Conservation (phyloP, 2,329 filamentous ascomycete species). For the Clarireedia sp. region DNA sequence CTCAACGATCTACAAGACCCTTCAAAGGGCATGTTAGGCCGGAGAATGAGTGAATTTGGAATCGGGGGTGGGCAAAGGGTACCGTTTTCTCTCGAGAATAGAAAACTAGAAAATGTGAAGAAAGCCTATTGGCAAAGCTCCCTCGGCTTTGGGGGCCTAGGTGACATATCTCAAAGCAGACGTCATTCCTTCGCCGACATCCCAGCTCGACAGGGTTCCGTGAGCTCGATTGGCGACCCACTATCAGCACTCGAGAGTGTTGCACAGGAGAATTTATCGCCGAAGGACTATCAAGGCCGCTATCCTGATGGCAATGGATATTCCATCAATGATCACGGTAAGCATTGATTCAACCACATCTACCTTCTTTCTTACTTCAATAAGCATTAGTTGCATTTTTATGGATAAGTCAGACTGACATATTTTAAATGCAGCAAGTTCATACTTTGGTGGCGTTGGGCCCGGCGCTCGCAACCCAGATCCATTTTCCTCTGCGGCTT, state of each 20-base stretch:
- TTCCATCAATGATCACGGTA: slow-evolving; percentile 29
- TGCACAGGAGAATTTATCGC: slow-evolving; percentile 24
- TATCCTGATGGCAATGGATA: slow-evolving; percentile 27
- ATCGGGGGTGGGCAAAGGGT: slow-evolving; percentile 25
- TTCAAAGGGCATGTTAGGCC: slow-evolving; percentile 24
- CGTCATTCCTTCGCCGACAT: slow-evolving; percentile 73
- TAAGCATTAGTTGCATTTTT: not conserved
- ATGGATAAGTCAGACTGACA: slow-evolving; percentile 17
- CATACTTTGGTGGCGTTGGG: slow-evolving; percentile 28
- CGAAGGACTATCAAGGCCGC: slow-evolving; percentile 24
- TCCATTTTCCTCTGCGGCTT: slow-evolving; percentile 12
- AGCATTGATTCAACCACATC: slow-evolving; percentile 10
- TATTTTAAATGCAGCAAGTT: slow-evolving; percentile 21
- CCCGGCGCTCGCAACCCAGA: slow-evolving; percentile 21
- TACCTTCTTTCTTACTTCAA: no score
- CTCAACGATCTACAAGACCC: slow-evolving; percentile 39
- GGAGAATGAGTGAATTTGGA: slow-evolving; percentile 33
- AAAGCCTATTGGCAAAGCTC: slow-evolving; percentile 66
- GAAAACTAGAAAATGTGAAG: slow-evolving; percentile 57
- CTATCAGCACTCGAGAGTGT: slow-evolving; percentile 32
- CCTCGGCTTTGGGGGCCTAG: slow-evolving; percentile 53
- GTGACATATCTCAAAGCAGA: slow-evolving; percentile 63
- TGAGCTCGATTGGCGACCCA: slow-evolving; percentile 51
- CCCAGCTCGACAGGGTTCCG: slow-evolving; percentile 55
- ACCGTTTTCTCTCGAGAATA: slow-evolving; percentile 44